Conservation (phyloP, 2,329 filamentous ascomycete genomes). For the Ophiocordyceps camponoti-rufipedis region DNA sequence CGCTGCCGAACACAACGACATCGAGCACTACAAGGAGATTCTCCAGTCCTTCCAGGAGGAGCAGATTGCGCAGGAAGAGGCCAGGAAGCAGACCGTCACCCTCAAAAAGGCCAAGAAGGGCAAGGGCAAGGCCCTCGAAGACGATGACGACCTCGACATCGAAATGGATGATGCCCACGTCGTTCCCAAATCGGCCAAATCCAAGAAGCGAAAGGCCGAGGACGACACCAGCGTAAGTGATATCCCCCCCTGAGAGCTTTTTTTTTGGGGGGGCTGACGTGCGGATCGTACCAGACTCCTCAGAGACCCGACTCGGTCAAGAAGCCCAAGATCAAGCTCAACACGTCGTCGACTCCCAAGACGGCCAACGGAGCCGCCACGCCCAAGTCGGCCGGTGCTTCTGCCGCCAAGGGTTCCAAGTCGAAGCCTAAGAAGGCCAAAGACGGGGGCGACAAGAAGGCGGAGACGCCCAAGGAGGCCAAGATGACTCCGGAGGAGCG, state of each 20-base stretch:
- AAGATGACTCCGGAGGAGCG: slow-evolving; percentile 40
- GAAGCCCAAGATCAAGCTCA: slow-evolving; percentile 50
- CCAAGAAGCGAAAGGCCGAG: slow-evolving; percentile 71
- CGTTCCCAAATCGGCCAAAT: slow-evolving; percentile 41
- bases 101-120: slow-evolving; percentile 24
- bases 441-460: slow-evolving; percentile 37
- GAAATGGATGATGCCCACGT: slow-evolving; percentile 46
- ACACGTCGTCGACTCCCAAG: slow-evolving; percentile 49
- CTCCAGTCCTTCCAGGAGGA: slow-evolving; percentile 53
- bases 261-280: too few relatives aligned
- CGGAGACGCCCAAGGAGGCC: slow-evolving; percentile 33
- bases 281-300: slow-evolving; percentile 23
- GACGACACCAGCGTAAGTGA: slow-evolving; percentile 41
- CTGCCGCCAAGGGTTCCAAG: slow-evolving; percentile 33
- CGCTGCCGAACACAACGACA: slow-evolving; percentile 57
- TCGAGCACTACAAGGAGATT: slow-evolving; percentile 71
- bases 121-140: slow-evolving; percentile 33
- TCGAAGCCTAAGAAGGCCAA: slow-evolving; percentile 38
- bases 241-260: too few relatives aligned
- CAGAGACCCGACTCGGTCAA: slow-evolving; percentile 43
- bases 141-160: slow-evolving; percentile 32
- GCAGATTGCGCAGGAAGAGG: slow-evolving; percentile 34
- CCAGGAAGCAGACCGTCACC: slow-evolving; percentile 21
- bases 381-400: slow-evolving; percentile 37
- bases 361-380: slow-evolving; percentile 41